phyloP scores from a whole-genome alignment of 352 stramenopile genomes.

The Globisporangium viniferum region DNA sequence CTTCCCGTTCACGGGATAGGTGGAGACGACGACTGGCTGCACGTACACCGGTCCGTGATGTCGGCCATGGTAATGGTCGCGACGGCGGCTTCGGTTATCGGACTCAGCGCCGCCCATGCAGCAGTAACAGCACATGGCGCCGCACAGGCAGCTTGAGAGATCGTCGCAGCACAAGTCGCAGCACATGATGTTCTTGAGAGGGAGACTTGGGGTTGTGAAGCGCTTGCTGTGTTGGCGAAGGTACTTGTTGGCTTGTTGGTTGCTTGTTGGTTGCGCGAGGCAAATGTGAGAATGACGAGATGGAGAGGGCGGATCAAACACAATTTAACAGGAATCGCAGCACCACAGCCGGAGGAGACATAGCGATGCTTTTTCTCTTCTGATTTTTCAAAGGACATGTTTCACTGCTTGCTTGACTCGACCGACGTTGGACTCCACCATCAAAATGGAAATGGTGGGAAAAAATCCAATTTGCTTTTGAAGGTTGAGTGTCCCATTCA shows the following conservation, averaged over 20 bases:
- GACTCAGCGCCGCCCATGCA: slow-evolving; percentile 16
- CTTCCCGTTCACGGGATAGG: slow-evolving; percentile 1
- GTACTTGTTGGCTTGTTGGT: neutral
- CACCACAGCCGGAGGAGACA: neutral
- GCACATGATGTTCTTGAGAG: no score
- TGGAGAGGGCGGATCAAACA: neutral
- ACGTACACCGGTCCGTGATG: slow-evolving; percentile 30
- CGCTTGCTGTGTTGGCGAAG: neutral
- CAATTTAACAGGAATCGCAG: no score
- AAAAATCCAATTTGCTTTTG: slow-evolving; percentile 8
- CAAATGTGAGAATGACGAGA: neutral
- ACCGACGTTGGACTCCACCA: slow-evolving; percentile 5
- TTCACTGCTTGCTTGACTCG: neutral
- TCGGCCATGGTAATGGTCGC: slow-evolving; percentile 4
- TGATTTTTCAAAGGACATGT: neutral
- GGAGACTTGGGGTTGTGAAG: neutral
- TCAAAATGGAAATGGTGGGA: neutral
- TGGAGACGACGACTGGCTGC: slow-evolving; percentile 29
- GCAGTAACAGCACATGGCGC: slow-evolving; percentile 22
- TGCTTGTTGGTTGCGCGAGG: neutral
- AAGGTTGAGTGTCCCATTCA: slow-evolving; percentile 3
- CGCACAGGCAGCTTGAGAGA: slow-evolving; percentile 31
- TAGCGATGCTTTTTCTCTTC: no score
- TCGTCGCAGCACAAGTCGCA: slow-evolving; percentile 26
- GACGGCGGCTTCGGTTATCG: slow-evolving; percentile 16